Base-by-base conservation (phyloP, 2,329 filamentous ascomycete genomes). In the Botrytis hyacinthi region DNA sequence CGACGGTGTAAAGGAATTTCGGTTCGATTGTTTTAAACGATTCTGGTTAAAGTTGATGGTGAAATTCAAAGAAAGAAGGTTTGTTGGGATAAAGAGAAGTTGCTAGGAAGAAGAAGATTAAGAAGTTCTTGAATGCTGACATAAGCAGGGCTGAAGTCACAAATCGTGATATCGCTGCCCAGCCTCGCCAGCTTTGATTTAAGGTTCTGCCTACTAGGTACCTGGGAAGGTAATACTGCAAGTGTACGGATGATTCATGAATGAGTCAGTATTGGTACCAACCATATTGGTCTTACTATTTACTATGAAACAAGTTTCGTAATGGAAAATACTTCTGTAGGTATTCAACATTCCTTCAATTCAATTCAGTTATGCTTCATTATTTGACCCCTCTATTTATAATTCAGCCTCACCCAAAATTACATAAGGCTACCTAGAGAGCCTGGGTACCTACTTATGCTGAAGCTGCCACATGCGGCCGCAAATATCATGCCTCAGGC, bases 61-160 rank as follows among this genome's bases (percentile, higher is more conserved):
- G 46, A 59, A 26, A 35, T 6, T 59, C 35, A 66, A 66, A 72
- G 70, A 67, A 66, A 66, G 65, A 62, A 72, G 42, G 44, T 18
- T 51, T 71, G 60, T 66, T 32, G 16, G 18, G 22, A 42, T 51
- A 66, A 54, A 51, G 60, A 71, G 18, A 67, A 67, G 46, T 26
- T 26, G 37, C 46, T 54, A n/a, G 8, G 26, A 51, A 40, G 44
- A 54, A 54, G 65, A 54, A 35, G n/a, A 37, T 5, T 9, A 40
- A 40, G 44, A 54, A 68, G 65, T 68, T 54, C 46, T 68, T 54
- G 3, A 29, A 54, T 18, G 16, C 26, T 68, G 26, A 68, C 35
- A 35, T 68, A 68, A 68, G 66, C 66, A 22, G 57, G 66, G 66
- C 66, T 68, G 60, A n/a, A 62, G n/a, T 14, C 10, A 62, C 60